Percentiles rank a stretch among this genome's conserved stretches.
Evolutionary conservation across 345 rosid genomes (phyloP).

Genomic region (Hypericum perforatum): DNA sequence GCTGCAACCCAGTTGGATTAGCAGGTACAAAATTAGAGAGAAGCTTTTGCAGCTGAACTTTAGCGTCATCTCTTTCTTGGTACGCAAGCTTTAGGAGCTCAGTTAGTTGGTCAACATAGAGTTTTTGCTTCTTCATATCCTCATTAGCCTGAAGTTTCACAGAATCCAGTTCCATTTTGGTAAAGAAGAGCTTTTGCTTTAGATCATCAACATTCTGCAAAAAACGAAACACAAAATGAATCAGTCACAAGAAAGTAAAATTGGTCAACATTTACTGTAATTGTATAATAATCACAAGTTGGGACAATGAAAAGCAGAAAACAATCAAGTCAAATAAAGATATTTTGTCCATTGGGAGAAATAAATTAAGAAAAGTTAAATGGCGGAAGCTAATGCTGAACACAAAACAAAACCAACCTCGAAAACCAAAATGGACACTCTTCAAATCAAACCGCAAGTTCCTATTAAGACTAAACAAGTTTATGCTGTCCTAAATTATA

Average conservation of each 20-base stretch:
- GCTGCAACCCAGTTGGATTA: background rate
- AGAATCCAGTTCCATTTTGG: slow-evolving; percentile 14
- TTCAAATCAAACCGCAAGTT: too few relatives aligned
- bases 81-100: slow-evolving; percentile 14
- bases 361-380: background rate
- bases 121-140: slow-evolving; percentile 7
- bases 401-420: too few relatives aligned
- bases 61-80: slow-evolving; percentile 32
- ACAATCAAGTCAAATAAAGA: slow-evolving; percentile 17
- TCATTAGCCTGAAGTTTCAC: slow-evolving; percentile 4
- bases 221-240: too few relatives aligned
- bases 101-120: slow-evolving; percentile 7
- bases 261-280: too few relatives aligned
- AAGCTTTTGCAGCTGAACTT: slow-evolving; percentile 17
- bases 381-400: background rate
- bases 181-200: slow-evolving; percentile 12
- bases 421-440: too few relatives aligned
- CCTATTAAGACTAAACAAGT: too few relatives aligned
- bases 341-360: background rate
- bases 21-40: slow-evolving; percentile 6
- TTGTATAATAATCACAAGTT: background rate
- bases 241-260: too few relatives aligned
- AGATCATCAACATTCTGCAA: slow-evolving; percentile 12
- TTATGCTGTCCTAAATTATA: too few relatives aligned
- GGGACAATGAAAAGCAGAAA: slow-evolving; percentile 14